Conservation (phyloP, 73 alveolate species). For the Paramecium biaurelia region DNA sequence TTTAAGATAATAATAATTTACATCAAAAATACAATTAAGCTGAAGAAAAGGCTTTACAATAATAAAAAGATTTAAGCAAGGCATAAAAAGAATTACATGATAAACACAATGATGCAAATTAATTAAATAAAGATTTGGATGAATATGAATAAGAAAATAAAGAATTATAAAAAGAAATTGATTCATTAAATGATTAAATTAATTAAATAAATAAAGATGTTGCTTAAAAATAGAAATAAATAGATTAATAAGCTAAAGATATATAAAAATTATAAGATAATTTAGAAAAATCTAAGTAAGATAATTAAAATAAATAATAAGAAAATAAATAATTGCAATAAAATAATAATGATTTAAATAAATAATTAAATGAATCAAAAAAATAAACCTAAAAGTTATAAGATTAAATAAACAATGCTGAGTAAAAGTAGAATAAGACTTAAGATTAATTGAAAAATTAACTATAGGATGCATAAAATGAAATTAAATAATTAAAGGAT, state of each 20-base stretch:
- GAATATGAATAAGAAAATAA: background rate
- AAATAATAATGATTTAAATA: background rate
- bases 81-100: conserved; percentile 1
- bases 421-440: background rate
- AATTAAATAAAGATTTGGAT: conserved; percentile 13
- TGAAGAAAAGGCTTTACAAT: background rate
- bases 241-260: conserved; percentile 16
- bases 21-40: background rate
- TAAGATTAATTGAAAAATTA: background rate
- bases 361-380: background rate
- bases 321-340: background rate
- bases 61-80: background rate
- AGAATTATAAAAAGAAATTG: background rate
- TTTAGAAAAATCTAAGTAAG: background rate
- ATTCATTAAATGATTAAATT: background rate
- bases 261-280: background rate
- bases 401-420: background rate
- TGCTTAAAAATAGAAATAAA: background rate
- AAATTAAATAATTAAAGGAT: conserved; percentile 10
- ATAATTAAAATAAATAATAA: background rate
- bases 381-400: background rate
- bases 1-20: background rate
- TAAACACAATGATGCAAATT: background rate
- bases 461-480: background rate
- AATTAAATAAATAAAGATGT: background rate